These are phyloP conservation scores for Schoenoplectus tabernaemontani DNA, from an alignment of 202 grass and related monocot genomes.

Conservation along the genomic window DNA sequence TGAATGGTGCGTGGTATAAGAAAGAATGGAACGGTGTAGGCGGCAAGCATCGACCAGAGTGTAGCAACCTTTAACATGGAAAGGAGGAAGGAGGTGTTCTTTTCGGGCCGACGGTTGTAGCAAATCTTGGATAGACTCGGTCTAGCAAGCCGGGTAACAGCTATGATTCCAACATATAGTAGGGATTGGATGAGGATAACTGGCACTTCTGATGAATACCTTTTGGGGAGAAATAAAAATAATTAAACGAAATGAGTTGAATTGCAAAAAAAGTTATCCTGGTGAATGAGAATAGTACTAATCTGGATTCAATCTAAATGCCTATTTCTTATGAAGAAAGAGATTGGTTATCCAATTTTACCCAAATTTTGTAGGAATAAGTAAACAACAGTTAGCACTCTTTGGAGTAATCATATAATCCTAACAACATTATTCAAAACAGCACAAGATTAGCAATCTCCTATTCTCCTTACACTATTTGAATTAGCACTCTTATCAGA, in stretches of 20 bases:
- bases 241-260: neutral
- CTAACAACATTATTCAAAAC: neutral
- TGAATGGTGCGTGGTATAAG: slow-evolving; percentile 62
- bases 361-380: neutral
- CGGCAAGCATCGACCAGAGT: slow-evolving; percentile 53
- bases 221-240: slow-evolving; percentile 19
- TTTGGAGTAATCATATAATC: neutral
- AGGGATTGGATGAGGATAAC: slow-evolving; percentile 58
- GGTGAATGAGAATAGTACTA: neutral
- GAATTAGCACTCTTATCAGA: neutral
- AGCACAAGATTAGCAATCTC: neutral
- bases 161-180: slow-evolving; percentile 66
- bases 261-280: neutral
- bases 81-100: slow-evolving; percentile 48
- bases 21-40: slow-evolving; percentile 69
- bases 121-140: slow-evolving; percentile 76
- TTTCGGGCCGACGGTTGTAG: slow-evolving; percentile 72
- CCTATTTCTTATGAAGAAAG: neutral
- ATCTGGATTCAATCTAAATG: neutral
- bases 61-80: slow-evolving; percentile 52
- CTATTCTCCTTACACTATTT: neutral
- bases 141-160: slow-evolving; percentile 52
- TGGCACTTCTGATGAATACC: slow-evolving; percentile 60
- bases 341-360: neutral
- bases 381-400: neutral